Evolutionary conservation across 2,329 filamentous ascomycete species (phyloP).

Genomic region (Paecilomyces sp.): DNA sequence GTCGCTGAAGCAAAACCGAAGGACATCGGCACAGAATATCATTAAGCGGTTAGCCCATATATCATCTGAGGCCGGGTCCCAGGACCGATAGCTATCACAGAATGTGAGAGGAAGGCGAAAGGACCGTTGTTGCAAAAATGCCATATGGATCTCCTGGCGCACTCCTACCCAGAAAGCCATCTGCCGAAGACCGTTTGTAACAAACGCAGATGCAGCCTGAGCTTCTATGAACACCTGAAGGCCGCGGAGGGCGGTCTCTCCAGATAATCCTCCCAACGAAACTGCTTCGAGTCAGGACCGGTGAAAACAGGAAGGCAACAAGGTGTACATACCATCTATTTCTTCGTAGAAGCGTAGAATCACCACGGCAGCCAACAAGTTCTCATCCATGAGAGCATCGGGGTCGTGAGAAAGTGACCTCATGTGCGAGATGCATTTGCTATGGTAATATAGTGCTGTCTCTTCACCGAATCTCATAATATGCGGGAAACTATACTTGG

Average conservation of each 20-base stretch:
- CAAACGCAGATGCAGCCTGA: constrained; percentile 1
- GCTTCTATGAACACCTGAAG: constrained; percentile 4
- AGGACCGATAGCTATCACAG: constrained; percentile 46
- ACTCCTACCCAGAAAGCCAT: constrained; percentile 39
- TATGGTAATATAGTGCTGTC: constrained; percentile 17
- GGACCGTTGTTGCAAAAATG: constrained; percentile 33
- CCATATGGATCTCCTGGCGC: constrained; percentile 42
- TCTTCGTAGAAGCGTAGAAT: constrained; percentile 53
- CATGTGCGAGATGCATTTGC: constrained; percentile 19
- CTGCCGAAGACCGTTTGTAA: constrained; percentile 25
- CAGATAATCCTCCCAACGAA: constrained; percentile 5
- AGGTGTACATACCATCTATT: constrained; percentile 42
- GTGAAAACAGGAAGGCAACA: constrained; percentile 6
- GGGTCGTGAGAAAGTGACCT: constrained; percentile 23
- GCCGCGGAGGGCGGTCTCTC: constrained; percentile 9
- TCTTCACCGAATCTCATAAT: constrained; percentile 14
- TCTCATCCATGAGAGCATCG: constrained; percentile 40
- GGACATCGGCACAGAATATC: constrained; percentile 55
- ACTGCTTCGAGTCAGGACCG: constrained; percentile 6
- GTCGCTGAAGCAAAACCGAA: constrained; percentile 53
- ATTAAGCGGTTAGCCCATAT: constrained; percentile 57
- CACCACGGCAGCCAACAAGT: constrained; percentile 49
- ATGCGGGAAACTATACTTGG: constrained; percentile 19
- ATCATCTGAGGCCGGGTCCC: constrained; percentile 44
- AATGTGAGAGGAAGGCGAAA: constrained; percentile 48